Evolutionary conservation across 352 stramenopile genomes (phyloP).

Genomic region (Pythium aphanidermatum): DNA sequence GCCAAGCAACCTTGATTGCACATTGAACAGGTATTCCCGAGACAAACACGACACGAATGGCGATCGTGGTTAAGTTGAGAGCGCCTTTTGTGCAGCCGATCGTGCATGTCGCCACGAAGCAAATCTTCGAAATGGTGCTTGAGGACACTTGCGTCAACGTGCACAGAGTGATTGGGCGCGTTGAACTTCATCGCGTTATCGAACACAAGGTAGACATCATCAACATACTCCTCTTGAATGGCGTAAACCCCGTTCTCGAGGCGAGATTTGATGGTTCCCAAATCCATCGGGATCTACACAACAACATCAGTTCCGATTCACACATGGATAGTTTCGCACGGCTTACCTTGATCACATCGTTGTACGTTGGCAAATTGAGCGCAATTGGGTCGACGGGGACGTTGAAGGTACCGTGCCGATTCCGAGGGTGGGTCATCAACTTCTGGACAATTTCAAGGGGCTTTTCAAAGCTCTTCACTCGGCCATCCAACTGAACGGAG

Average conservation of each 20-base stretch:
- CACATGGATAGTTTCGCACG: not conserved
- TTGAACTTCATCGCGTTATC: constrained; percentile 90
- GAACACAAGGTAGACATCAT: constrained; percentile 84
- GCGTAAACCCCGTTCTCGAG: constrained; percentile 82
- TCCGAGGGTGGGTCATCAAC: constrained; percentile 68
- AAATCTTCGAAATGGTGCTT: constrained; percentile 60
- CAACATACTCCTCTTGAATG: constrained; percentile 70
- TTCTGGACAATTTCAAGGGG: constrained; percentile 60
- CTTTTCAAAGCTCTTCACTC: constrained; percentile 56
- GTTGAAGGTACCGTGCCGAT: constrained; percentile 73
- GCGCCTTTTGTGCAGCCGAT: constrained; percentile 34
- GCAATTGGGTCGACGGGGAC: constrained; percentile 62
- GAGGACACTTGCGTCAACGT: constrained; percentile 59
- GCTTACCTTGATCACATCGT: constrained; percentile 44
- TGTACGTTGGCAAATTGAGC: constrained; percentile 67
- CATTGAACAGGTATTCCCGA: constrained; percentile 61
- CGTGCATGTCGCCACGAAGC: constrained; percentile 30
- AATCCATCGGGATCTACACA: constrained; percentile 89
- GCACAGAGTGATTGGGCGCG: constrained; percentile 61
- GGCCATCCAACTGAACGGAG: constrained; percentile 55
- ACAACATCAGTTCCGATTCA: not conserved
- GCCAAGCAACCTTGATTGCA: constrained; percentile 69
- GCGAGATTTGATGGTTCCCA: constrained; percentile 83
- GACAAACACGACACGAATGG: constrained; percentile 56
- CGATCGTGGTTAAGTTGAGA: constrained; percentile 20